Conservation (phyloP, 192 early-diverging fungal species). For the Chytriomyces hyalinus region DNA sequence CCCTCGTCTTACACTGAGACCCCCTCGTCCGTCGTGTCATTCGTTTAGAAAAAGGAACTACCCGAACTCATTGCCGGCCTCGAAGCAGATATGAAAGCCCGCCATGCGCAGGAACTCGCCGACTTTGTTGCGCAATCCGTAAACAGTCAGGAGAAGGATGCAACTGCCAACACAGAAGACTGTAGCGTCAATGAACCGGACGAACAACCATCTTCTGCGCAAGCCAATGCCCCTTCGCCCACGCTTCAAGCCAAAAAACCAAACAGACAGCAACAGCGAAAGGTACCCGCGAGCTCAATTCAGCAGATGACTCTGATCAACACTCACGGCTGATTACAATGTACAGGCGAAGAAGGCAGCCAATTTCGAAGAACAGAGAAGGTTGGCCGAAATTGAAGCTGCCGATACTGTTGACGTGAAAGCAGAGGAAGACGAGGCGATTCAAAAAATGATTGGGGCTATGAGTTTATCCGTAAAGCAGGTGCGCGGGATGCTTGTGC, state of each 20-base stretch:
- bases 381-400: conserved; percentile 79
- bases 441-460: conserved; percentile 59
- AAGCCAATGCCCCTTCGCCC: background rate
- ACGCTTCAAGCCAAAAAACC: conserved; percentile 35
- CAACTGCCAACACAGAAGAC: background rate
- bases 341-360: conserved; percentile 69
- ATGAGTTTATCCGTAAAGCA: conserved; percentile 70
- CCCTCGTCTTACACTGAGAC: background rate
- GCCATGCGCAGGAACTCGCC: conserved; percentile 68
- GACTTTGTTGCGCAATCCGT: conserved; percentile 23
- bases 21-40: background rate
- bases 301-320: conserved; percentile 34
- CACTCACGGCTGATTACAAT: conserved; percentile 48
- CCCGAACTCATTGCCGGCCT: conserved; percentile 67
- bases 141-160: conserved; percentile 10
- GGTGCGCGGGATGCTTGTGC: conserved; percentile 31
- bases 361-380: conserved; percentile 71
- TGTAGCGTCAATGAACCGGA: background rate
- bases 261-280: conserved; percentile 44
- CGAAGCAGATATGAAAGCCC: conserved; percentile 64
- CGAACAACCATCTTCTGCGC: background rate
- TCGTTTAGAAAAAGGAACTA: conserved; percentile 81
- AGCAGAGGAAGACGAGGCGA: conserved; percentile 72
- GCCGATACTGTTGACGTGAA: conserved; percentile 74
- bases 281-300: conserved; percentile 29